A percentile compares a stretch with the other conserved stretches of the same genome.
Evolutionary conservation across 2,329 filamentous ascomycete species (phyloP).

Genomic region (Claviceps paspali): DNA sequence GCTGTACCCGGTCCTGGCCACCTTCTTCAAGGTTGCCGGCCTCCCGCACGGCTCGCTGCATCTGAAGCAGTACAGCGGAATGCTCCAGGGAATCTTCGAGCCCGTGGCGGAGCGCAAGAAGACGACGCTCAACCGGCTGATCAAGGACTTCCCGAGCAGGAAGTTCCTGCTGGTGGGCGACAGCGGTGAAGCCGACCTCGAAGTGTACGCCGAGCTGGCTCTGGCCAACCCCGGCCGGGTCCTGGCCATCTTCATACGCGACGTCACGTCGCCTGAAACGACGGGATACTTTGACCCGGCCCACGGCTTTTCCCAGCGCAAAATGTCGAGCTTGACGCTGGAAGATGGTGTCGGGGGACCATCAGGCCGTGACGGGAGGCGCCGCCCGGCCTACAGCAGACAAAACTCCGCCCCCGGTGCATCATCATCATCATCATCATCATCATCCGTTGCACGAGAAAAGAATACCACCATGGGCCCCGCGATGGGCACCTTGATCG

Average conservation of each 20-base stretch:
- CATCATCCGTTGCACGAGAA: slow-evolving; percentile 1
- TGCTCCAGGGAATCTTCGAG: slow-evolving; percentile 96
- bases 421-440: too few species aligned
- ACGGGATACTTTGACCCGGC: slow-evolving; percentile 62
- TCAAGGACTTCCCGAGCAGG: slow-evolving; percentile 77
- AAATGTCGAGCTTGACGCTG: slow-evolving; percentile 12
- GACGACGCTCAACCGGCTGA: slow-evolving; percentile 67
- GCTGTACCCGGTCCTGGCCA: slow-evolving; percentile 75
- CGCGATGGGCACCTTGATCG: slow-evolving; percentile 43
- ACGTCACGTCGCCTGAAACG: slow-evolving; percentile 68
- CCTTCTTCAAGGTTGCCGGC: slow-evolving; percentile 66
- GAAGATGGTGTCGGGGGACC: slow-evolving; percentile 11
- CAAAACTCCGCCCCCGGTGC: slow-evolving; percentile 11
- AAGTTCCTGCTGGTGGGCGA: slow-evolving; percentile 88
- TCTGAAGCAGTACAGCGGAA: slow-evolving; percentile 88
- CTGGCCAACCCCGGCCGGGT: slow-evolving; percentile 70
- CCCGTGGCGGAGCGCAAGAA: slow-evolving; percentile 92
- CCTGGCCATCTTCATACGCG: slow-evolving; percentile 80
- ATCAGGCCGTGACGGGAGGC: too few species aligned
- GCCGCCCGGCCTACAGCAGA: slow-evolving; percentile 8
- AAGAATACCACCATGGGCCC: slow-evolving; percentile 19
- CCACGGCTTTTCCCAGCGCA: slow-evolving; percentile 17
- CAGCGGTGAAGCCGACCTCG: slow-evolving; percentile 89
- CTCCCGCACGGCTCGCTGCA: slow-evolving; percentile 84
- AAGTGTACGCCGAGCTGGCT: slow-evolving; percentile 92